A percentile compares a stretch with the other conserved stretches of the same genome.
Evolutionary conservation across 805 yeast species (phyloP).

Genomic region (Yarrowia bubula): DNA sequence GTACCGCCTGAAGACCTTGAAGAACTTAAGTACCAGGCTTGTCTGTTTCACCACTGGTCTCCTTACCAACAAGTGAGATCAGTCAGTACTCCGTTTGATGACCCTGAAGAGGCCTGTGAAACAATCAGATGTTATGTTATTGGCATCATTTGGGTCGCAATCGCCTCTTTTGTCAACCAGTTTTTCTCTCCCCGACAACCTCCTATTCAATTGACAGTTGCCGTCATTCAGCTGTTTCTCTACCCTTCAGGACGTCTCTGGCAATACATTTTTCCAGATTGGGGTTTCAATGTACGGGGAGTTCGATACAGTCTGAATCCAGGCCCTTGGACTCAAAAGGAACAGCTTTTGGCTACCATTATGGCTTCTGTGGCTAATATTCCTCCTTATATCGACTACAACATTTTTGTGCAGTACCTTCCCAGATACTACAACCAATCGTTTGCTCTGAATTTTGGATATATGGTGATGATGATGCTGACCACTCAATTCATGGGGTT

Average conservation of each 20-base stretch:
- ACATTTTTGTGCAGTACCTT: conserved; percentile 35
- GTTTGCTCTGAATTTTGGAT: conserved; percentile 46
- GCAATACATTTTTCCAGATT: conserved; percentile 34
- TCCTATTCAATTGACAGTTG: conserved; percentile 47
- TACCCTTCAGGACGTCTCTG: conserved; percentile 51
- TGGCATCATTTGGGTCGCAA: conserved; percentile 52
- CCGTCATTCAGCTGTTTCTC: conserved; percentile 55
- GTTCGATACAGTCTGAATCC: conserved; percentile 51
- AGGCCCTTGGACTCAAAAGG: conserved; percentile 64
- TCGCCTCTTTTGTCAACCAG: conserved; percentile 49
- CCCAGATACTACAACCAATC: conserved; percentile 36
- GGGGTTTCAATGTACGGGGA: conserved; percentile 44
- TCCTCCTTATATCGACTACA: conserved; percentile 34
- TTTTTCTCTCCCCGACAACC: conserved; percentile 56
- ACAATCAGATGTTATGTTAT: conserved; percentile 54
- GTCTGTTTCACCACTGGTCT: conserved; percentile 36
- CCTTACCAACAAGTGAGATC: conserved; percentile 61
- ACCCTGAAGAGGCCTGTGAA: conserved; percentile 47
- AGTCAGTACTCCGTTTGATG: conserved; percentile 48
- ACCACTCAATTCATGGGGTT: conserved; percentile 64
- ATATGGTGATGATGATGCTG: conserved; percentile 51
- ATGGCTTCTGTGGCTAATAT: conserved; percentile 45
- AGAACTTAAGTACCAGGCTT: conserved; percentile 43
- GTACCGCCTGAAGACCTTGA: conserved; percentile 7
- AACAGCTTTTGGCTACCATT: conserved; percentile 61